Conservation (phyloP, 2,329 filamentous ascomycete species). For the Pyricularia sp. region DNA sequence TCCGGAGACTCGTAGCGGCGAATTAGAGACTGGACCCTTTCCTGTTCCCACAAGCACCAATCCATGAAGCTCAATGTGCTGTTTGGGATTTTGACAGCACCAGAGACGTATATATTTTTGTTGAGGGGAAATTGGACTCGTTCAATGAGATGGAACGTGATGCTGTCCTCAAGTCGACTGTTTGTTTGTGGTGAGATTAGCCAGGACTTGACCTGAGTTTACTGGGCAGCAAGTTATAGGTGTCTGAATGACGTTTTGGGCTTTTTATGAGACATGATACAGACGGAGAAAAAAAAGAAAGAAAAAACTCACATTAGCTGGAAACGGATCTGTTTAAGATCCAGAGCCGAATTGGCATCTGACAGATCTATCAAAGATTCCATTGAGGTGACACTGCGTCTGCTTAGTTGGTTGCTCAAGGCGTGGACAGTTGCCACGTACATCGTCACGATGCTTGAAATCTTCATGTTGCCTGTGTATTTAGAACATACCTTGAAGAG, state of each 20-base stretch:
- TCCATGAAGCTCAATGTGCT: slow-evolving; percentile 75
- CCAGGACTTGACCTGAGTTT: slow-evolving; percentile 6
- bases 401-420: background rate
- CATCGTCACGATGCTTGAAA: background rate
- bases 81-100: slow-evolving; percentile 69
- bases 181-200: background rate
- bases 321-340: slow-evolving; percentile 85
- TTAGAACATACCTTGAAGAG: background rate
- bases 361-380: slow-evolving; percentile 84
- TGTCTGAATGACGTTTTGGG: background rate
- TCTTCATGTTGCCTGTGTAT: background rate
- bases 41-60: slow-evolving; percentile 86
- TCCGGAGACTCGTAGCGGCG: slow-evolving; percentile 93
- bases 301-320: slow-evolving; percentile 66
- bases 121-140: slow-evolving; percentile 96
- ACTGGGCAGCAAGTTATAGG: background rate
- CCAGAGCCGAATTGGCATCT: slow-evolving; percentile 75
- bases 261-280: background rate
- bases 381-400: slow-evolving; percentile 42
- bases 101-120: slow-evolving; percentile 72
- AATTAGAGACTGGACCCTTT: slow-evolving; percentile 83
- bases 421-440: background rate
- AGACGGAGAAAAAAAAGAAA: background rate
- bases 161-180: slow-evolving; percentile 94
- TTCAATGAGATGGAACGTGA: slow-evolving; percentile 94